A percentile compares a stretch with the other conserved stretches of the same genome.
These are phyloP conservation scores for Bauhinia variegata DNA, from an alignment of 306 rosid genomes.

Conservation along the genomic window DNA sequence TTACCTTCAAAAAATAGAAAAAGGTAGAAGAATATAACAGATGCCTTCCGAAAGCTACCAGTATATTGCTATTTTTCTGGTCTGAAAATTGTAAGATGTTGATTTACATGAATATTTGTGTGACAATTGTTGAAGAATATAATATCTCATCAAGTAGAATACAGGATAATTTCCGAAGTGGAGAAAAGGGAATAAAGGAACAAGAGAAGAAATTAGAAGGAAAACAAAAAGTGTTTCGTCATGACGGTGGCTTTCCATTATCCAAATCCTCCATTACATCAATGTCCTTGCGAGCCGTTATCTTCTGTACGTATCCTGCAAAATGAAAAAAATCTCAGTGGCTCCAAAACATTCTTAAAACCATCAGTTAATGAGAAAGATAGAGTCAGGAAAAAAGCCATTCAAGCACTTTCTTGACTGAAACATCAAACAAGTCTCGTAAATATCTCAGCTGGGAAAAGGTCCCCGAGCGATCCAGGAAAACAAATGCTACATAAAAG, in stretches of 20 bases:
- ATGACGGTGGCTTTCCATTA: constrained; percentile 66
- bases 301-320: constrained; percentile 97
- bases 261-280: constrained; percentile 90
- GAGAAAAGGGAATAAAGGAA: constrained; percentile 22
- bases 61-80: constrained; percentile 29
- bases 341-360: constrained; percentile 30
- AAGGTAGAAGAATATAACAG: constrained; percentile 44
- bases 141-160: constrained; percentile 48
- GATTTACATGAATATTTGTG: constrained; percentile 29
- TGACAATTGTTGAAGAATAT: constrained; percentile 31
- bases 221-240: constrained; percentile 32
- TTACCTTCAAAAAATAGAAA: constrained; percentile 25
- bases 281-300: constrained; percentile 84
- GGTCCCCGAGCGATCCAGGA: not conserved
- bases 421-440: constrained; percentile 1
- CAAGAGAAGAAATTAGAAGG: constrained; percentile 19
- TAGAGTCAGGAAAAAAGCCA: constrained; percentile 16
- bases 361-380: constrained; percentile 3
- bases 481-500: too few species aligned
- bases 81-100: constrained; percentile 28
- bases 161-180: constrained; percentile 30
- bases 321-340: constrained; percentile 29
- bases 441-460: constrained; percentile 5
- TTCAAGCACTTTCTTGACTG: constrained; percentile 12
- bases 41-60: constrained; percentile 49